Conservation (phyloP, 1,284 basidiomycete genomes). For the Acaromyces ingoldii region DNA sequence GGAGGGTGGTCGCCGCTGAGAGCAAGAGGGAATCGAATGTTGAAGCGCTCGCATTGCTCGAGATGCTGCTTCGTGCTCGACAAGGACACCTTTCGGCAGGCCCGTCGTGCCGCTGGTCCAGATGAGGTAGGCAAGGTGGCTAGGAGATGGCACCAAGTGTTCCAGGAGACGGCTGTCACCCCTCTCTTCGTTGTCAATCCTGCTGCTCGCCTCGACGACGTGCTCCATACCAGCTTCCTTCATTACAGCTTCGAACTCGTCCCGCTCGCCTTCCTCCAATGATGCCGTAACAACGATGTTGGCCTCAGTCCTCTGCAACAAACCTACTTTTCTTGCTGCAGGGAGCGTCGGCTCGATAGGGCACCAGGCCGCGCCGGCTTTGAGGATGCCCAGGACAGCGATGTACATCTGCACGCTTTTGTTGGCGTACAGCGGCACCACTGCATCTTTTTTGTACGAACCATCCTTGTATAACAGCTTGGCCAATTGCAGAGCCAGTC, state of each 20-base stretch:
- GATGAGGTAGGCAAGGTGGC: constrained; percentile 35
- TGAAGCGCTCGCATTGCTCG: constrained; percentile 18
- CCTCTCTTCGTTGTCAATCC: not conserved
- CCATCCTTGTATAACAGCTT: not conserved
- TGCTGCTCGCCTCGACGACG: too few species aligned
- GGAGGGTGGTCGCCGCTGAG: constrained; percentile 12
- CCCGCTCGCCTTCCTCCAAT: not conserved
- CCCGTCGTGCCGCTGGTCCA: constrained; percentile 57
- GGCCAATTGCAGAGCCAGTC: constrained; percentile 3
- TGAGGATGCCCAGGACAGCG: constrained; percentile 13
- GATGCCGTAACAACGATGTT: constrained; percentile 9
- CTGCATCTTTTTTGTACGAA: too few species aligned
- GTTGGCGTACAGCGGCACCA: constrained; percentile 13
- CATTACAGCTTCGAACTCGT: too few species aligned
- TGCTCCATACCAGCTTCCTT: too few species aligned
- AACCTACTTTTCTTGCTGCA: constrained; percentile 18
- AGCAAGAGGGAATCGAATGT: constrained; percentile 7
- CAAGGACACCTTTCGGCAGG: constrained; percentile 61
- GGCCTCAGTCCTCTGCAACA: constrained; percentile 15
- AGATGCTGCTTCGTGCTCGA: constrained; percentile 16
- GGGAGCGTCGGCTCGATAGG: constrained; percentile 34
- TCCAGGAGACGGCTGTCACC: not conserved
- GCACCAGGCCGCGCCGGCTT: constrained; percentile 28
- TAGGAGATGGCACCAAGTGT: not conserved
- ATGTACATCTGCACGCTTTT: constrained; percentile 12